These are phyloP conservation scores for Epichloe coenophiala DNA, from an alignment of 2,329 filamentous ascomycete genomes.

Conservation along the genomic window DNA sequence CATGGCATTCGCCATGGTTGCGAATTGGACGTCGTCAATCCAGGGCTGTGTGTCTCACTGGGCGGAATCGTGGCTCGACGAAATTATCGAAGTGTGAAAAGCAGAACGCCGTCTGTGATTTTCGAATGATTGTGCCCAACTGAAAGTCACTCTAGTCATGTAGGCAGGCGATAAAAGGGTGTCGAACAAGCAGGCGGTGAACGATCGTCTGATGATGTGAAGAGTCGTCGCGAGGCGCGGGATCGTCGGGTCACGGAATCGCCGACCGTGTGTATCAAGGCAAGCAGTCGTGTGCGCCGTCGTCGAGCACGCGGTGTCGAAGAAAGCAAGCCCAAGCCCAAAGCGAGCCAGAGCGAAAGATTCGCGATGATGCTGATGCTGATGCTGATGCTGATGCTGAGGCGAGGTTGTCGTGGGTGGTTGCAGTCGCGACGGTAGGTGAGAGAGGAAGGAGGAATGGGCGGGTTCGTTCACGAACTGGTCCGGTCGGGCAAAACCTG, in stretches of 20 bases:
- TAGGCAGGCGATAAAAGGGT: neutral
- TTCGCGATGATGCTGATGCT: neutral
- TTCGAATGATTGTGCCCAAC: neutral
- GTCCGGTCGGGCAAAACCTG: conserved; percentile 1
- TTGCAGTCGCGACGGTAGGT: neutral
- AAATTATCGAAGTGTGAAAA: neutral
- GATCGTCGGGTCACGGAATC: neutral
- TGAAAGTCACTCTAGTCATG: neutral
- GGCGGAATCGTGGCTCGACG: neutral
- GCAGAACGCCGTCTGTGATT: neutral
- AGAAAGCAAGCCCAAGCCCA: neutral
- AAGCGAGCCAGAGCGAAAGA: neutral
- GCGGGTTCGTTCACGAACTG: neutral
- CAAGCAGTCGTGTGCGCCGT: neutral
- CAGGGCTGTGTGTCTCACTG: conserved; percentile 15
- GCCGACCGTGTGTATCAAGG: neutral
- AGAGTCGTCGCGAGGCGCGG: neutral
- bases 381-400: neutral
- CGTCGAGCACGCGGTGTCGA: neutral
- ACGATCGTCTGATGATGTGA: neutral
- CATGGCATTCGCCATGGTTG: conserved; percentile 53
- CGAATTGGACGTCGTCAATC: conserved; percentile 36
- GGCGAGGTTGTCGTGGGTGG: too few species aligned
- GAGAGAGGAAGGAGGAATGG: neutral
- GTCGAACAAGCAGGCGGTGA: neutral